Evolutionary conservation across 805 yeast genomes (phyloP).

Genomic region (Kuraishia molischiana): DNA sequence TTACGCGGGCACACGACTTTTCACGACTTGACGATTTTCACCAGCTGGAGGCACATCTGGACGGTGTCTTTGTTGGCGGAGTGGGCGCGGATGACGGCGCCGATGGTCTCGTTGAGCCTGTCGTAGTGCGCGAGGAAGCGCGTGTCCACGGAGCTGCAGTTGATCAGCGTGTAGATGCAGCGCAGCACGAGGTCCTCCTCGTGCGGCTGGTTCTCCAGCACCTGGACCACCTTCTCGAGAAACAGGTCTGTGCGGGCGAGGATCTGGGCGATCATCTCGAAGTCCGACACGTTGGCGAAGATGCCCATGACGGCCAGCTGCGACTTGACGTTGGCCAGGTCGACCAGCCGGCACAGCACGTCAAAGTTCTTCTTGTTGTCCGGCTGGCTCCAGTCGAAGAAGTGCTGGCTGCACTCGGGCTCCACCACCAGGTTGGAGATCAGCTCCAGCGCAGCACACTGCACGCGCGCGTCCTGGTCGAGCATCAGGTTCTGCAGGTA

Average conservation of each 20-base stretch:
- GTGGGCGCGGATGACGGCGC: neutral
- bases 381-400: slow-evolving; percentile 38
- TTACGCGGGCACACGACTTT: neutral
- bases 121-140: neutral
- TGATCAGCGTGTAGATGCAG: slow-evolving; percentile 12
- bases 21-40: neutral
- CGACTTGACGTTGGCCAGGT: slow-evolving; percentile 26
- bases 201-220: slow-evolving; percentile 8
- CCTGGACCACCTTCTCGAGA: slow-evolving; percentile 6
- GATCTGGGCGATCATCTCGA: slow-evolving; percentile 12
- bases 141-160: slow-evolving; percentile 3
- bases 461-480: slow-evolving; percentile 29
- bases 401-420: slow-evolving; percentile 35
- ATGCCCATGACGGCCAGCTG: slow-evolving; percentile 24
- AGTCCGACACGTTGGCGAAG: slow-evolving; percentile 19
- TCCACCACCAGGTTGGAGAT: slow-evolving; percentile 31
- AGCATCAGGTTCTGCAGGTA: slow-evolving; percentile 22
- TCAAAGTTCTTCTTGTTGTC: slow-evolving; percentile 31
- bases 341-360: slow-evolving; percentile 27
- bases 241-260: slow-evolving; percentile 12
- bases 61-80: neutral
- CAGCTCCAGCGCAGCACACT: slow-evolving; percentile 35
- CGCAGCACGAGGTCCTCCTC: slow-evolving; percentile 14
- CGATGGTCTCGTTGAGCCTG: neutral
- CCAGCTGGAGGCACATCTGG: neutral